Percentiles rank a stretch among this genome's conserved stretches.
Evolutionary conservation across 2,329 filamentous ascomycete species (phyloP).

Genomic region (Alternaria hordeiaustralica): DNA sequence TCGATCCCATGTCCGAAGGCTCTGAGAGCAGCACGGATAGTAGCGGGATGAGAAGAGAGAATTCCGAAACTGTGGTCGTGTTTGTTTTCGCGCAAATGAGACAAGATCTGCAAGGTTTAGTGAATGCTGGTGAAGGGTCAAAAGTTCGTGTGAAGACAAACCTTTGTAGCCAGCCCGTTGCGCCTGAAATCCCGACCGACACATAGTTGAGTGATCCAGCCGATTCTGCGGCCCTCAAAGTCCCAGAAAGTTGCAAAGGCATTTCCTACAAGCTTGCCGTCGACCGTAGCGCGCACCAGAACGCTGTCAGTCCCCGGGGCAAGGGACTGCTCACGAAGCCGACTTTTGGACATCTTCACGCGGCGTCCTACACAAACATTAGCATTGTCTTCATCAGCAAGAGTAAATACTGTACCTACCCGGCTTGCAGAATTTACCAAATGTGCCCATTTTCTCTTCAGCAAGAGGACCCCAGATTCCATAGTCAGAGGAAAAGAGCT

Average conservation of each 20-base stretch:
- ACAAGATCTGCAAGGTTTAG: not conserved
- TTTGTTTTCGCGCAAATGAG: not conserved
- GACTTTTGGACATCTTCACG: not conserved
- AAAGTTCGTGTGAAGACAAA: not conserved
- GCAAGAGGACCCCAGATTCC: not conserved
- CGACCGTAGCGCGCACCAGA: not conserved
- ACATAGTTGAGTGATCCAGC: slow-evolving; percentile 2
- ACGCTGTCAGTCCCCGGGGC: not conserved
- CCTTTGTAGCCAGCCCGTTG: not conserved
- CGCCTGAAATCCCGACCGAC: not conserved
- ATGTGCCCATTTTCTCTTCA: not conserved
- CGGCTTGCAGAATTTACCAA: not conserved
- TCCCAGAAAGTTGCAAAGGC: not conserved
- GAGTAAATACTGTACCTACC: not conserved
- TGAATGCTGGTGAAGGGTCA: not conserved
- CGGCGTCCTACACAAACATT: not conserved
- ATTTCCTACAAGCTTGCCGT: not conserved
- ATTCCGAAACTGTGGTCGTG: not conserved
- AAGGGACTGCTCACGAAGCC: not conserved
- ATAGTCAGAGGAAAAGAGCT: not conserved
- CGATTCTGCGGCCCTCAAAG: not conserved
- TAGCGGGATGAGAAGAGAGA: not conserved
- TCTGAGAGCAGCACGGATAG: not conserved
- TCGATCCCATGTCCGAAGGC: not conserved
- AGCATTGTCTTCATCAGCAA: not conserved